Conservation (phyloP, 148 eudicot genomes). For the Silene conica region DNA sequence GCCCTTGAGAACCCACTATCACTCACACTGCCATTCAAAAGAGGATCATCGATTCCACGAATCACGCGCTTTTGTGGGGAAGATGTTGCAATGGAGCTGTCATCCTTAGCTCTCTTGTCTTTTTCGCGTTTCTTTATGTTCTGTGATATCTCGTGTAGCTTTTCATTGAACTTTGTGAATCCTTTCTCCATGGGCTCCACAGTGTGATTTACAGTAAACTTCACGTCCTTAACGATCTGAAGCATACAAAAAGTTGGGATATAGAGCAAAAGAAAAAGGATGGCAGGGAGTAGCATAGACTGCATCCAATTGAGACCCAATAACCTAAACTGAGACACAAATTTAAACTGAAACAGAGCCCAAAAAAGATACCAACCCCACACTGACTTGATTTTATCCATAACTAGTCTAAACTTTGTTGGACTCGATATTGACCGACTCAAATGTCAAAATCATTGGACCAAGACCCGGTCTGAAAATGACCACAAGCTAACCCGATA, state of each 20-base stretch:
- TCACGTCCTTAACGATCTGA: slow-evolving; percentile 92
- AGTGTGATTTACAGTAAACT: slow-evolving; percentile 81
- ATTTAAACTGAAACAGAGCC: not conserved
- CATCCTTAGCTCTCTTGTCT: slow-evolving; percentile 70
- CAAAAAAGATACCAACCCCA: not conserved
- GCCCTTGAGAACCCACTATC: slow-evolving; percentile 59
- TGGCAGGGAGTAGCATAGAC: no score
- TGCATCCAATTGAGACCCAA: not conserved
- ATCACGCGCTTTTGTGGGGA: slow-evolving; percentile 53
- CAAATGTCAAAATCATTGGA: no score
- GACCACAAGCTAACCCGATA: not conserved
- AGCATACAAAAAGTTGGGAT: slow-evolving; percentile 15
- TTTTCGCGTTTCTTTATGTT: slow-evolving; percentile 82
- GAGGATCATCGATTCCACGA: slow-evolving; percentile 95
- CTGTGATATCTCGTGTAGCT: slow-evolving; percentile 74
- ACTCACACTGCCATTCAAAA: slow-evolving; percentile 79
- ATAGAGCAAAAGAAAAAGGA: not conserved
- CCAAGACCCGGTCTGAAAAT: not conserved
- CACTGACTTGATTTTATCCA: not conserved
- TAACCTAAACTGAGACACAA: not conserved
- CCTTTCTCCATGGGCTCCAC: slow-evolving; percentile 98
- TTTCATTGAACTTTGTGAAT: slow-evolving; percentile 70
- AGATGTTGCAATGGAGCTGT: slow-evolving; percentile 56
- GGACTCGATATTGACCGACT: not conserved
- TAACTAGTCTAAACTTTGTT: not conserved